Percentiles rank a stretch among this genome's conserved stretches.
Evolutionary conservation across 2,329 filamentous ascomycete species (phyloP).

Genomic region (Zalaria sp.): DNA sequence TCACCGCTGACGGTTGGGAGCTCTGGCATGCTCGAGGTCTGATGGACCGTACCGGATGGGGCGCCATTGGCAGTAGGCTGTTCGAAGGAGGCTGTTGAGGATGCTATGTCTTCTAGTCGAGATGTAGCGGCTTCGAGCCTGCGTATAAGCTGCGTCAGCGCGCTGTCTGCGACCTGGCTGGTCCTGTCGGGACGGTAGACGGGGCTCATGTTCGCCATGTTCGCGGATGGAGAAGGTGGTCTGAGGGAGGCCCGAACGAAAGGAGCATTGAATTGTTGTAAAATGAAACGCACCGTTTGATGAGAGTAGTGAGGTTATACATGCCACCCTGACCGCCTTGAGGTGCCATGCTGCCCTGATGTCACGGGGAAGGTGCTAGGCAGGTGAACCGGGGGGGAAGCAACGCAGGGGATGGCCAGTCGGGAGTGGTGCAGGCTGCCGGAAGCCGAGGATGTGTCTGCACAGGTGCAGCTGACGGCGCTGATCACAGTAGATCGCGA

Average conservation of each 20-base stretch:
- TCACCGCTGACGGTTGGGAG: conserved; percentile 10
- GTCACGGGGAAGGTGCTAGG: not conserved
- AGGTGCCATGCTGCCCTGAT: not conserved
- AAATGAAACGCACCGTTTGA: conserved; percentile 66
- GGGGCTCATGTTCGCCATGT: not conserved
- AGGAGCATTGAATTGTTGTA: too few species aligned
- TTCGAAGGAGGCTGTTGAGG: conserved; percentile 49
- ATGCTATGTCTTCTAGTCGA: conserved; percentile 88
- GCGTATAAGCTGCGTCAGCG: conserved; percentile 34
- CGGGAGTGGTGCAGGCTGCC: too few species aligned
- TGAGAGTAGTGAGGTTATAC: conserved; percentile 92
- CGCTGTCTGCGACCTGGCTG: conserved; percentile 12
- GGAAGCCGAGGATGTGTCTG: too few species aligned
- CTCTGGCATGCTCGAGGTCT: conserved; percentile 19
- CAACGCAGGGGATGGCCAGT: too few species aligned
- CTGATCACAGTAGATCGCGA: too few species aligned
- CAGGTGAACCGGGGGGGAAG: too few species aligned
- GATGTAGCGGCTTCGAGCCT: conserved; percentile 97
- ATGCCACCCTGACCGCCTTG: conserved; percentile 42
- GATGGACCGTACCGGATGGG: conserved; percentile 4
- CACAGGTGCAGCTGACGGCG: too few species aligned
- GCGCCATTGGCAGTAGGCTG: conserved; percentile 15
- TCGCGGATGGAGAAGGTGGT: too few species aligned
- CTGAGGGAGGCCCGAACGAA: too few species aligned
- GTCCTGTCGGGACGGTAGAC: not conserved